A percentile compares a stretch with the other conserved stretches of the same genome.
Conservation (phyloP, 129 eudicot species). For the Pulicaria dysenterica region DNA sequence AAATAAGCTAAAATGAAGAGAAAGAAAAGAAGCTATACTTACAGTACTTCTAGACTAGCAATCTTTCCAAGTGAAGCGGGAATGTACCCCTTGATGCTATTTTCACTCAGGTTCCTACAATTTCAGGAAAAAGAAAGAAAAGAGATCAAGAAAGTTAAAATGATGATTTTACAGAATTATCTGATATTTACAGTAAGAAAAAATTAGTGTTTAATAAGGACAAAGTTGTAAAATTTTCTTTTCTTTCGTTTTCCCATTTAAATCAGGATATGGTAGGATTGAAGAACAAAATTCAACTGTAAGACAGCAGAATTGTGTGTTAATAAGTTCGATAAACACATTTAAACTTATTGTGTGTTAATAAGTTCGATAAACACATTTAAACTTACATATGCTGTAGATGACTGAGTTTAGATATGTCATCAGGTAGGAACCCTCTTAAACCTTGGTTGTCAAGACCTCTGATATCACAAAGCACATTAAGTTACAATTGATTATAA, state of each 20-base stretch:
- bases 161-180: background rate
- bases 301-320: background rate
- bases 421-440: slow-evolving; percentile 82
- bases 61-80: slow-evolving; percentile 82
- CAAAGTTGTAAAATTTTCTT: no score
- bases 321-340: background rate
- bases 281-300: background rate
- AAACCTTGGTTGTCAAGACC: slow-evolving; percentile 93
- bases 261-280: background rate
- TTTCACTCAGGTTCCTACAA: slow-evolving; percentile 90
- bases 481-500: slow-evolving; percentile 6
- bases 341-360: slow-evolving; percentile 39
- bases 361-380: background rate
- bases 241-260: background rate
- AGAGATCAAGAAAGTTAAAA: background rate
- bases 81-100: slow-evolving; percentile 79
- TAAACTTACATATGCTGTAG: slow-evolving; percentile 82
- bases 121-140: slow-evolving; percentile 8
- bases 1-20: background rate
- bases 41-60: slow-evolving; percentile 67
- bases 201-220: no score
- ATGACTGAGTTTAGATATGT: slow-evolving; percentile 70
- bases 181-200: no score
- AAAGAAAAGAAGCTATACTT: slow-evolving; percentile 36
- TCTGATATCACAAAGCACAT: slow-evolving; percentile 46